A percentile compares a stretch with the other conserved stretches of the same genome.
Evolutionary conservation across 192 early-diverging fungal genomes (phyloP).

Genomic region (Coemansia sp.): DNA sequence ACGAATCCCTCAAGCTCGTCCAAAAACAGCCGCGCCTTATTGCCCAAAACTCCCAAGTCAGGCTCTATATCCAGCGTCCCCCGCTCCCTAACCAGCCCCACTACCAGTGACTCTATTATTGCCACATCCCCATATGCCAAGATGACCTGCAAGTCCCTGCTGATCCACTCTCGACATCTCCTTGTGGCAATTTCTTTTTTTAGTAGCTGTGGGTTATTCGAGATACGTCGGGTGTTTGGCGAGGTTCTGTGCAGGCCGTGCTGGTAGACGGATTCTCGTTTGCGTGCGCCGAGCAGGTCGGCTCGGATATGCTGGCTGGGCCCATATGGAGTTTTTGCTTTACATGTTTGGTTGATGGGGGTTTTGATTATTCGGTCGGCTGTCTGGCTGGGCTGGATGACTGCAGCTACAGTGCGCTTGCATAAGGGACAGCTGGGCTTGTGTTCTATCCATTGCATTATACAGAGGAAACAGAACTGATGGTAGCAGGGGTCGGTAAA

Average conservation of each 20-base stretch:
- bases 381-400: conserved; percentile 14
- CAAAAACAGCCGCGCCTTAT: conserved; percentile 15
- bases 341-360: too few relatives aligned
- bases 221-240: too few relatives aligned
- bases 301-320: too few relatives aligned
- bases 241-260: too few relatives aligned
- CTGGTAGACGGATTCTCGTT: too few relatives aligned
- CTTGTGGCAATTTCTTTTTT: conserved; percentile 1
- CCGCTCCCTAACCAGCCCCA: conserved; percentile 5
- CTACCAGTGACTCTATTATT: conserved; percentile 20
- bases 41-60: conserved; percentile 7
- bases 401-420: conserved; percentile 19
- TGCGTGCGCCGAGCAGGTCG: too few relatives aligned
- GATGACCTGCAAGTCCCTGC: conserved; percentile 24
- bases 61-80: not conserved
- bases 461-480: conserved; percentile 48
- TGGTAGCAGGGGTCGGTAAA: conserved; percentile 52
- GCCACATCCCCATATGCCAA: conserved; percentile 12
- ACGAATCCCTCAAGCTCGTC: conserved; percentile 27
- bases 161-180: conserved; percentile 30
- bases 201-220: too few relatives aligned
- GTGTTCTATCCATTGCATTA: conserved; percentile 50
- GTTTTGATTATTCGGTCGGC: conserved; percentile 6
- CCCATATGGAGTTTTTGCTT: too few relatives aligned
- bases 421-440: conserved; percentile 50